Evolutionary conservation across 1,284 basidiomycete genomes (phyloP).

Genomic region (Cryptococcus hybrid): DNA sequence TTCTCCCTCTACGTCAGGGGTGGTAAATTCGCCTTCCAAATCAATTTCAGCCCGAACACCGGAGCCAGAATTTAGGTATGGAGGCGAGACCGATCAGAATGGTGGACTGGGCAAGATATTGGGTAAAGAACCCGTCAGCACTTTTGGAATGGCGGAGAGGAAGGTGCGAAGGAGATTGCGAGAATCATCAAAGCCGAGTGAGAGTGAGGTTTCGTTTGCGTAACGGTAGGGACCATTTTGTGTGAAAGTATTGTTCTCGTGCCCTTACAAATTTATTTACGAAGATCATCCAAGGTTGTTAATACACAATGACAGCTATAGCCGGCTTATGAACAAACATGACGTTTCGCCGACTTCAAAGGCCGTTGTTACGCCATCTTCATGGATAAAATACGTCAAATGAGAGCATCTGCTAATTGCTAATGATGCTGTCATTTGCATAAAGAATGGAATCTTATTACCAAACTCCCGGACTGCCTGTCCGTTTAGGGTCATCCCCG

Average conservation of each 20-base stretch:
- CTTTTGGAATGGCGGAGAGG: slow-evolving; percentile 43
- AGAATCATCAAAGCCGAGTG: slow-evolving; percentile 32
- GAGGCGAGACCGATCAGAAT: background rate
- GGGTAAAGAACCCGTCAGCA: slow-evolving; percentile 13
- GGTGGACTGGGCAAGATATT: slow-evolving; percentile 10
- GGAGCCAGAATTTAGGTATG: background rate
- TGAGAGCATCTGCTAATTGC: background rate
- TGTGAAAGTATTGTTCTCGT: background rate
- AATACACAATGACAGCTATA: no score
- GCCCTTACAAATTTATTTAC: background rate
- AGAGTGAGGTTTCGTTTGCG: no score
- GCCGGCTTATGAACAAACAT: no score
- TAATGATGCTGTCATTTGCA: background rate
- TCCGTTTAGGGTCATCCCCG: slow-evolving; percentile 11
- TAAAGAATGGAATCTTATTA: background rate
- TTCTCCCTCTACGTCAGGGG: background rate
- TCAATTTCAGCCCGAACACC: background rate
- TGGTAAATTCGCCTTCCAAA: no score
- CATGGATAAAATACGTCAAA: background rate
- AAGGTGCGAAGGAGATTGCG: slow-evolving; percentile 38
- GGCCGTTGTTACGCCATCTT: no score
- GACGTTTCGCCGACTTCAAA: no score
- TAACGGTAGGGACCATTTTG: no score
- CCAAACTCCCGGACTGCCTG: slow-evolving; percentile 20
- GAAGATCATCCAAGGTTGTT: background rate